Evolutionary conservation across 2,329 filamentous ascomycete genomes (phyloP).

Genomic region (Alternaria viburni): DNA sequence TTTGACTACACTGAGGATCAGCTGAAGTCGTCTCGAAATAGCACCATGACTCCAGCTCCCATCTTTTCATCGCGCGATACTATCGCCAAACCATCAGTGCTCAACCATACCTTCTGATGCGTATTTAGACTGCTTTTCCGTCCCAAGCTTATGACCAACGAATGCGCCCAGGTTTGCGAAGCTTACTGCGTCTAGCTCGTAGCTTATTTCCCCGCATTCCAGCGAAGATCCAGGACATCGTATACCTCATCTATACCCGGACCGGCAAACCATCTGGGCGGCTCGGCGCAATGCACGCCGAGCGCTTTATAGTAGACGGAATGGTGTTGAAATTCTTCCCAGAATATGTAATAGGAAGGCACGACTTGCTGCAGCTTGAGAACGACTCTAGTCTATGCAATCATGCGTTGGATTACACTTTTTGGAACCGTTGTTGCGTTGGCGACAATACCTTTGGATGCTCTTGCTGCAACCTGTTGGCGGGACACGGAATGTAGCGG

Average conservation of each 20-base stretch:
- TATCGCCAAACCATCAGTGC: background rate
- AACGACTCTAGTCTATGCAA: background rate
- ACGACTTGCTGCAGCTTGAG: background rate
- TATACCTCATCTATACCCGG: conserved; percentile 3
- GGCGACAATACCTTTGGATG: background rate
- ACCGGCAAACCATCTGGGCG: background rate
- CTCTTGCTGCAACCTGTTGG: conserved; percentile 56
- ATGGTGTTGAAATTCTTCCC: background rate
- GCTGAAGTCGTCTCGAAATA: background rate
- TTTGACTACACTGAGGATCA: background rate
- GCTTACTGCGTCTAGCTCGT: background rate
- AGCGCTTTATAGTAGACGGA: background rate
- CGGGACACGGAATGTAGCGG: conserved; percentile 61
- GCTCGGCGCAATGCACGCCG: conserved; percentile 9
- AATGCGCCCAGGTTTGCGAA: background rate
- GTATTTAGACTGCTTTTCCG: background rate
- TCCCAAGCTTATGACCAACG: background rate
- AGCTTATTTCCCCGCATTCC: conserved; percentile 7
- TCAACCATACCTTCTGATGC: background rate
- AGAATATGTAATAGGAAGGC: background rate
- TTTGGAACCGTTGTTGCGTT: background rate
- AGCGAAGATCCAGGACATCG: background rate
- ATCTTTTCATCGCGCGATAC: background rate
- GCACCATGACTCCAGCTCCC: background rate
- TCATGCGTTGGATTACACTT: background rate